Base-by-base conservation (phyloP, 108 stramenopile genomes). In the Fistulifera solaris region DNA sequence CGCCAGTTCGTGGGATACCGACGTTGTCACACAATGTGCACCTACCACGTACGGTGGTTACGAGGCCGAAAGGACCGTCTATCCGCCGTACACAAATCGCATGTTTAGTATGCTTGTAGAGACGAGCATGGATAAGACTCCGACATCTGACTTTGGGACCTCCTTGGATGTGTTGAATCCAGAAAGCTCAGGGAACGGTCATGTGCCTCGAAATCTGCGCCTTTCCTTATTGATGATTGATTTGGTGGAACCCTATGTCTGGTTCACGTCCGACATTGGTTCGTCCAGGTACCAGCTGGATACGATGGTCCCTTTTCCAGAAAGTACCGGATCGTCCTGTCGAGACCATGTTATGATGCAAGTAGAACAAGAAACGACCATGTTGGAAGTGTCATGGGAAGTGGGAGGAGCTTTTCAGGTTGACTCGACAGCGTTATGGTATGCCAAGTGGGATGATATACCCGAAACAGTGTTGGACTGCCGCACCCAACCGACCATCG, bases 51-150 rank as follows among this genome's bases (percentile, higher is more conserved):
- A 80, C 68, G 73, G 69, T 0, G 78, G 74, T 14, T 89, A 95
- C 58, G 58, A 41, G 10, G 18, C 17, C 8, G 70, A 70, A 19
- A 74, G 76, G 52, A 89, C 94, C 2, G 51, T 39, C 43, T 94
- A 96, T 68, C 71, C 80, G 42, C 72, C 77, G 38, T 76, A 81
- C 0, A 93, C 84, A 0, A 62, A 94, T 18, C 62, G 95, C n/a
- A 73, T 83, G 3, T 86, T 96, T 62, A 96, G 91, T 57, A 93
- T 96, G 80, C 58, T 96, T 42, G 69, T 96, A 10, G 95, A 96
- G 48, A 89, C 95, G 2, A 89, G 87, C 48, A 57, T 83, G 52
- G 41, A 53, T 2, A 91, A 94, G 61, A 64, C 51, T 1, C 94
- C 95, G 6, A 35, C 39, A 12, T 46, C 62, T 48, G 47, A 57